Base-by-base conservation (phyloP, 495 filamentous ascomycete genomes). In the Mytilinidion resinicola region DNA sequence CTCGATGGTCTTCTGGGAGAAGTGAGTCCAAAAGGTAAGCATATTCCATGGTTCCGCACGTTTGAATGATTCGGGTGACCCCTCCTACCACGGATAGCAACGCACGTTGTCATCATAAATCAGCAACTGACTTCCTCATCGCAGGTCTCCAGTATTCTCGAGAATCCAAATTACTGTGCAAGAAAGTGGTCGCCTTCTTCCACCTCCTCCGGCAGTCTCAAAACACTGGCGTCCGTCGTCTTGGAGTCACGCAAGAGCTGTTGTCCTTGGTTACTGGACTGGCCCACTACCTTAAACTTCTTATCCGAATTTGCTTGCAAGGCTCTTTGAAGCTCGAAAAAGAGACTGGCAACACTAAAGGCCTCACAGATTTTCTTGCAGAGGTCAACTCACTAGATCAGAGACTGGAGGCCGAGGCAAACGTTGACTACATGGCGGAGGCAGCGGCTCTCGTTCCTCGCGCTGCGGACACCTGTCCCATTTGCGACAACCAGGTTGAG, bases 141-240 rank as follows among this genome's bases (percentile, higher is more conserved):
- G n/a, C 67, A 91, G 92, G 88, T 57, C 77, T 97, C 41, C 86
- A 90, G 25, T 97, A 96, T 69, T 87, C 88, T 17, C 85, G 95
- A 56, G 95, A 99, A 75, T 87, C 95, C 19, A 99, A 97, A 73
- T 79, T 99, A 34, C 84, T 99, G 11, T 99, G 95, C 78, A 99
- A 99, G 72, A 99, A 99, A 73, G 95, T 99, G 53, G 93, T 99
- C 25, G 88, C 93, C 15, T 99, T 99, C 77, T 99, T 99, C 71
- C 86, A 88, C 10, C 74, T 99, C 34, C 77, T 99, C 4, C 91
- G 92, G 2, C 95, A 95, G 66, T 92, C 90, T 1, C 91, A 96
- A 71, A 90, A 96, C 62, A 90, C 85, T 12, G 90, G 89, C 8
- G 84, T 89, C 37, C 78, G 88, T 43, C 85, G 96, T 68, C 81